Base-by-base conservation (phyloP, 1,139 yeast species). In the Geotrichum bryndzae region DNA sequence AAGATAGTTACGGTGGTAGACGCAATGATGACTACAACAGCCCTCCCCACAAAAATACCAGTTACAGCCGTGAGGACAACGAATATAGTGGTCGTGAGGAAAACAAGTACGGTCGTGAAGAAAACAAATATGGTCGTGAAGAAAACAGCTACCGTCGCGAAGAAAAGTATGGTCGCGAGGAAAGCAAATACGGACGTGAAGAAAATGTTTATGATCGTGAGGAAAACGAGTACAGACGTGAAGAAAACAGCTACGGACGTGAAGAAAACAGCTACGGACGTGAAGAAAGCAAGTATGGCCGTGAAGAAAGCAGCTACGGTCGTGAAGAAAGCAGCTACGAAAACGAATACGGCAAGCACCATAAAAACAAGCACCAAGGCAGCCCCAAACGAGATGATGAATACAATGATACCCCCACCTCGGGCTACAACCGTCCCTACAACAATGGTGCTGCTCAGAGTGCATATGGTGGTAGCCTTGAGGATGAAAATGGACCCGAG, bases 271-370 rank as follows among this genome's bases (percentile, higher is more conserved):
- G 5, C 3, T 25, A 25, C 5, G 27, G 27, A 3, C 27, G 27
- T 25, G 27, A 25, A 25, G 27, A 25, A 25, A 25, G 5, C 27
- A 25, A 25, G 18, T 18, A 18, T 18, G 18, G 18, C 5, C 27
- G 27, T 25, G 27, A 25, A 25, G 23, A 18, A 6, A 15, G n/a
- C 46, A 33, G 7, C 1, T 18, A 22, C n/a, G 31, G 31, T 54
- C 23, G 50, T 33, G 23, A 41, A 38, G 56, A 38, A 18, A 31
- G 18, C 31, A 18, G 31, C 45, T 53, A 53, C 46, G 15, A 33
- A 11, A 5, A n/a, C 11, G 11, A 33, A 23, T 65, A 65, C 33
- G 50, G 50, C 33, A 25, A 41, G n/a, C 10, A 23, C 15, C 38
- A 15, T 23, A 11, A 38, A 15, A 38, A 35, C 11, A 35, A 13